A percentile compares a stretch with the other conserved stretches of the same genome.
Conservation (phyloP, 768 basidiomycete genomes). For the Lanmaoa pseudosensibilis region DNA sequence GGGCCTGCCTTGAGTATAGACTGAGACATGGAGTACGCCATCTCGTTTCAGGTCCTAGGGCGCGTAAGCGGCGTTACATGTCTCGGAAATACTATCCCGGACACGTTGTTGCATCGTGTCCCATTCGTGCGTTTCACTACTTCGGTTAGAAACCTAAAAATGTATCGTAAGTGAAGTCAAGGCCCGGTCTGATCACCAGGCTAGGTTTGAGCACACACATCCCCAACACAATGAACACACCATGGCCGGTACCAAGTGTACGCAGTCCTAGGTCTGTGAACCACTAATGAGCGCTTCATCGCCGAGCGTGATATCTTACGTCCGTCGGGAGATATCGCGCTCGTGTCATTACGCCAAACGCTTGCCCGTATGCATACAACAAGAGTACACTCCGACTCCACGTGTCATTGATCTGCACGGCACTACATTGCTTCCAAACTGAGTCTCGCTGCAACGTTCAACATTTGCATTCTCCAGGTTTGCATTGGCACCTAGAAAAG, state of each 20-base stretch:
- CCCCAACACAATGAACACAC: not conserved
- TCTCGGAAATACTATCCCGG: not conserved
- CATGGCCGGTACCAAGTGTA: no score
- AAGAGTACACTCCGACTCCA: no score
- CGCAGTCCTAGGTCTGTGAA: no score
- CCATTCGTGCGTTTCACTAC: not conserved
- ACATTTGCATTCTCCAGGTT: not conserved
- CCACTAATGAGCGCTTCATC: no score
- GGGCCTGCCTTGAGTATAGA: not conserved
- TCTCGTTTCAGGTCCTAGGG: not conserved
- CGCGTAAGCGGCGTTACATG: no score
- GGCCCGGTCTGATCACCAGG: no score
- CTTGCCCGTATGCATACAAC: not conserved
- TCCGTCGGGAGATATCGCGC: no score
- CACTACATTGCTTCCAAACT: not conserved
- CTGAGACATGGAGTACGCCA: not conserved
- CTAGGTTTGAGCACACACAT: not conserved
- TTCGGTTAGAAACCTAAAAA: no score
- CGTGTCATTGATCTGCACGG: no score
- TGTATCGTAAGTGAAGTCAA: no score
- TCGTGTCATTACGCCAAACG: no score
- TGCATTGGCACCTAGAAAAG: slow-evolving; percentile 2
- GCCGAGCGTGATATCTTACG: no score
- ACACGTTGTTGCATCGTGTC: not conserved
- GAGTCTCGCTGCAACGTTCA: not conserved